Base-by-base conservation (phyloP, 257 asterid genomes). In the Capsicum rhomboideum region DNA sequence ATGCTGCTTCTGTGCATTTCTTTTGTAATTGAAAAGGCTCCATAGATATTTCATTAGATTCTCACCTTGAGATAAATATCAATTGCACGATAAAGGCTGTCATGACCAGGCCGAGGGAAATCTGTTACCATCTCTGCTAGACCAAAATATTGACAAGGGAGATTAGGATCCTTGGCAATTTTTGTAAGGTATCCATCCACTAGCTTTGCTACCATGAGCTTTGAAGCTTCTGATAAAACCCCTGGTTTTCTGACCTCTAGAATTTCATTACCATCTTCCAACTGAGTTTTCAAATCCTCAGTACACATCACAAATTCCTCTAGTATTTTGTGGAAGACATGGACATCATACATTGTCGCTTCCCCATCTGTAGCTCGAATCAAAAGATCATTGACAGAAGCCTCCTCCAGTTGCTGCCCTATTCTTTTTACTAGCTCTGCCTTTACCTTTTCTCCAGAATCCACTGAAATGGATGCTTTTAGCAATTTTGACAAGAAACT, bases 391-490 rank as follows among this genome's bases (percentile, higher is more conserved):
- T 54, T 88, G 61, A 93, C 96, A 10, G 93, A 91, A 49, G 97
- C 98, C 89, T 93, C 98, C 91, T 96, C 98, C 90, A 96, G 84
- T 85, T 96, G 99, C 88, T 86, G 94, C 75, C 98, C 99, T 4
- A 93, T 90, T 85, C 97, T 91, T 66, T 85, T 93, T 52, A 90
- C 93, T 34, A 96, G 90, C 78, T 90, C 94, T 44, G 68, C 86
- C 84, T 89, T 94, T 6, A 89, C 90, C 0, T 66, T 78, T 63
- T 91, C 98, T 12, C 92, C 96, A 1, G 93, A 92, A 26, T 90
- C 92, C 14, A 94, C 93, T 0, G 91, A 91, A 58, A 91, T 90
- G 64, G 97, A 92, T 2, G 94, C 97, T 89, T 91, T 94, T 80
- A 96, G 84, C 86, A 96, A 82, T 89, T 94, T 96, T 67, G 94